phyloP scores from a whole-genome alignment of 257 asterid species.

The Rhazya stricta region DNA sequence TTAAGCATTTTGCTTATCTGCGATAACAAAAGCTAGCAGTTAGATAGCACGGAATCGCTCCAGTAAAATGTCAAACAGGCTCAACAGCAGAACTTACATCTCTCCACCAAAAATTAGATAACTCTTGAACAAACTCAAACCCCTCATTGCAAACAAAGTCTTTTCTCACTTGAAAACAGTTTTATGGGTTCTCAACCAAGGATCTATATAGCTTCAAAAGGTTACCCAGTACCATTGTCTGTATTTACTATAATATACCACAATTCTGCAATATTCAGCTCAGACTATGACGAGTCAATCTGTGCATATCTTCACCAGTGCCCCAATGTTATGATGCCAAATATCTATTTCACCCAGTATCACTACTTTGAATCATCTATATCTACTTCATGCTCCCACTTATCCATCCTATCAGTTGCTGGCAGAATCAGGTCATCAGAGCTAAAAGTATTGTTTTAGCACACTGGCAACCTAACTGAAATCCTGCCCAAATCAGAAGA shows the following conservation, averaged over 20 bases:
- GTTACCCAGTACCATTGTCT: background rate
- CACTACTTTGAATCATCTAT: constrained; percentile 8
- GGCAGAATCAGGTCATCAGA: constrained; percentile 9
- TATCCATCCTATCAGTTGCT: background rate
- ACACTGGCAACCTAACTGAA: background rate
- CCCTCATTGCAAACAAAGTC: background rate
- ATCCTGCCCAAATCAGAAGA: constrained; percentile 10
- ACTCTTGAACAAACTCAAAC: constrained; percentile 5
- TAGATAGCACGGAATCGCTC: background rate
- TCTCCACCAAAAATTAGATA: background rate
- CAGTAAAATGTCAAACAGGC: background rate
- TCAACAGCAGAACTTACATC: background rate
- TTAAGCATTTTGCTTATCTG: constrained; percentile 93
- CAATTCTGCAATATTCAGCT: background rate
- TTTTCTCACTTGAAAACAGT: background rate
- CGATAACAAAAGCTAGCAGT: constrained; percentile 8
- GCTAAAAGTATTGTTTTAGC: constrained; percentile 8
- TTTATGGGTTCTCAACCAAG: background rate
- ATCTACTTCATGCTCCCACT: constrained; percentile 3
- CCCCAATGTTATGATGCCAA: constrained; percentile 4
- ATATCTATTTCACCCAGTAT: background rate
- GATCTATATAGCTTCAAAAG: constrained; percentile 1
- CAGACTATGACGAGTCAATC: background rate
- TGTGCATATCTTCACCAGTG: constrained; percentile 1
- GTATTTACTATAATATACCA: constrained; percentile 5